Percentiles rank a stretch among this genome's conserved stretches.
These are phyloP conservation scores for Trypanosoma boissoni DNA, from an alignment of 208 protist genomes.

Conservation along the genomic window DNA sequence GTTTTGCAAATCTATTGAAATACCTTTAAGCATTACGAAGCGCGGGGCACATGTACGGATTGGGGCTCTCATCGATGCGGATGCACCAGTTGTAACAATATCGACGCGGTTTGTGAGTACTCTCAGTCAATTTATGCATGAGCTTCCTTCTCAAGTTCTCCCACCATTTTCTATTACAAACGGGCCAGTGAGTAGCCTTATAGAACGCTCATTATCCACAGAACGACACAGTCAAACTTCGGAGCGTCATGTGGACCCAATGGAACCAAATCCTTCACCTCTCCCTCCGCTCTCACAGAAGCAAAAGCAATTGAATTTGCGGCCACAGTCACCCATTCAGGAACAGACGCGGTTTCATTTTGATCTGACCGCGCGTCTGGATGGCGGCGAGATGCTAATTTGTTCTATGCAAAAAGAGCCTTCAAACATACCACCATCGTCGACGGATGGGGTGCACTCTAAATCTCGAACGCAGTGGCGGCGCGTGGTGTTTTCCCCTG, in stretches of 20 bases:
- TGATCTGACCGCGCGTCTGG: constrained; percentile 54
- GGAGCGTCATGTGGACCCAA: constrained; percentile 7
- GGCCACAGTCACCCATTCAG: too few species aligned
- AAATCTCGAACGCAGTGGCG: constrained; percentile 13
- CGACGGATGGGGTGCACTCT: neutral
- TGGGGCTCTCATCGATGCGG: constrained; percentile 60
- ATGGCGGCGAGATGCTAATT: constrained; percentile 36
- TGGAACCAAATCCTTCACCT: neutral
- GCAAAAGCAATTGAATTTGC: neutral
- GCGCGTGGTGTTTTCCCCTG: constrained; percentile 13
- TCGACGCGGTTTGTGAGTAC: constrained; percentile 70
- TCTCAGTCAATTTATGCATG: constrained; percentile 48
- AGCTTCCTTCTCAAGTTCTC: constrained; percentile 29
- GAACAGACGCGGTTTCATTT: constrained; percentile 15
- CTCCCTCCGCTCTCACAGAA: neutral
- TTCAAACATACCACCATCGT: neutral
- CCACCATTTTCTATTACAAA: neutral
- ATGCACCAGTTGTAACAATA: constrained; percentile 48
- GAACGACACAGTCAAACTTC: too few species aligned
- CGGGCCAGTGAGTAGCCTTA: too few species aligned
- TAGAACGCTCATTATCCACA: too few species aligned
- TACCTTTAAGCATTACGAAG: constrained; percentile 53
- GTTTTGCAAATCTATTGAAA: constrained; percentile 48
- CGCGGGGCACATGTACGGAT: constrained; percentile 28
- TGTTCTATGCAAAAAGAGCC: constrained; percentile 31